Evolutionary conservation across 148 eudicot species (phyloP).

Genomic region (Nepenthes gracilis): DNA sequence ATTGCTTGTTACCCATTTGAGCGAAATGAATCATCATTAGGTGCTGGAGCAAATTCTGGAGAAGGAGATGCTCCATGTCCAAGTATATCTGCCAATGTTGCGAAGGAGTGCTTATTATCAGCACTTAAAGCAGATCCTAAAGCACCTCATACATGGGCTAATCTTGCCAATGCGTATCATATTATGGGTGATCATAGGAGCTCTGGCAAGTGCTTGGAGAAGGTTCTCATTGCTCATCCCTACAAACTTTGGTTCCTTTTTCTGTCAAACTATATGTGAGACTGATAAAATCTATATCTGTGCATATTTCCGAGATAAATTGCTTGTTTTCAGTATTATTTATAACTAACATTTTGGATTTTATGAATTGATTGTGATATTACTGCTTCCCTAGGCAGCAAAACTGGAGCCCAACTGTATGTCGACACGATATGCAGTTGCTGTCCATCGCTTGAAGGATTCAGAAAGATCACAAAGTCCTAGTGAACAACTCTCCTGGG

Average conservation of each 20-base stretch:
- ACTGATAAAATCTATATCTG: too few relatives aligned
- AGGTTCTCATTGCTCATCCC: slow-evolving; percentile 27
- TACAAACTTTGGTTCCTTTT: background rate
- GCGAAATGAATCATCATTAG: slow-evolving; percentile 18
- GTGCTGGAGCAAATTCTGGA: slow-evolving; percentile 74
- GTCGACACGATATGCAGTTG: slow-evolving; percentile 83
- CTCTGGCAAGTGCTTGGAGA: slow-evolving; percentile 88
- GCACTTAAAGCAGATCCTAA: slow-evolving; percentile 72
- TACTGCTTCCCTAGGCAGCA: slow-evolving; percentile 43
- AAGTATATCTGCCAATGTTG: slow-evolving; percentile 49
- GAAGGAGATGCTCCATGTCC: slow-evolving; percentile 51
- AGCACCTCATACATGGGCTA: slow-evolving; percentile 86
- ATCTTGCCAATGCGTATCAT: slow-evolving; percentile 79
- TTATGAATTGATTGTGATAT: background rate
- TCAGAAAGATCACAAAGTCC: slow-evolving; percentile 91
- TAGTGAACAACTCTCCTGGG: slow-evolving; percentile 80
- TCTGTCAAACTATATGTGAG: too few relatives aligned
- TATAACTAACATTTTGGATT: background rate
- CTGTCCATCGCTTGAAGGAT: slow-evolving; percentile 80
- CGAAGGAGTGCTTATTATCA: slow-evolving; percentile 84
- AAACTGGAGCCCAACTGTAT: slow-evolving; percentile 93
- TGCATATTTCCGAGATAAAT: too few relatives aligned
- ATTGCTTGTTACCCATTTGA: background rate
- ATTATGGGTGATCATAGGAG: slow-evolving; percentile 68
- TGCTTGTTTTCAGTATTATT: background rate